These are phyloP conservation scores for Trametes punicea DNA, from an alignment of 768 basidiomycete genomes.

Conservation along the genomic window DNA sequence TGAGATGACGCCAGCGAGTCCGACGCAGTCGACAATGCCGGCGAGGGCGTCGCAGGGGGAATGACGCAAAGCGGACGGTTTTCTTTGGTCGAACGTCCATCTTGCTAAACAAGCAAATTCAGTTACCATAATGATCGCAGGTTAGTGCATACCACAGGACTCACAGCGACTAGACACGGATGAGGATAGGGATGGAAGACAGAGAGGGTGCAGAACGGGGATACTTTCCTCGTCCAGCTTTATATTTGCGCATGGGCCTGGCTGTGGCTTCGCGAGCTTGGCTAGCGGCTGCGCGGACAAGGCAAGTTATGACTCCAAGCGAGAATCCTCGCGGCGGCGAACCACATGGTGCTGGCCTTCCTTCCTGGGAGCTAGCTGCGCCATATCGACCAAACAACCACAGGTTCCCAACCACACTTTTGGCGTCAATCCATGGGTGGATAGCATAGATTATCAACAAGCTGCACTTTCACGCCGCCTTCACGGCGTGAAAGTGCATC, in stretches of 20 bases:
- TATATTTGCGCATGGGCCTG: constrained; percentile 3
- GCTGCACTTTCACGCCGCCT: too few species aligned
- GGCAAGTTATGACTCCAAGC: background rate
- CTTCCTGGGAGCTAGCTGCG: too few species aligned
- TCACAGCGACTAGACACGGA: too few species aligned
- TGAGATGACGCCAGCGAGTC: constrained; percentile 2
- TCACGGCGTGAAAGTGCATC: too few species aligned
- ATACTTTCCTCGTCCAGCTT: constrained; percentile 1
- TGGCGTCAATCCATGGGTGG: too few species aligned
- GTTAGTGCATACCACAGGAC: too few species aligned
- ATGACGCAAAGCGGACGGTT: constrained; percentile 11
- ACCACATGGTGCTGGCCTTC: too few species aligned
- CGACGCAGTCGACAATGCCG: constrained; percentile 12
- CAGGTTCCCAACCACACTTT: too few species aligned
- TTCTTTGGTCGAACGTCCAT: constrained; percentile 4
- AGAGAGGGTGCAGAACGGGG: background rate
- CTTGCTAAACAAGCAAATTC: background rate
- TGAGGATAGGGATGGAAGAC: background rate
- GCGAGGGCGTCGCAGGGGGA: constrained; percentile 12
- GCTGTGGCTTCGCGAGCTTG: background rate
- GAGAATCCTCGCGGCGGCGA: too few species aligned
- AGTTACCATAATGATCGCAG: too few species aligned
- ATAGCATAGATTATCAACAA: too few species aligned
- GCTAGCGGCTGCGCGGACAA: constrained; percentile 8
- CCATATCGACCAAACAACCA: too few species aligned